Evolutionary conservation across 768 basidiomycete genomes (phyloP).

Genomic region (Podaxis sp.): DNA sequence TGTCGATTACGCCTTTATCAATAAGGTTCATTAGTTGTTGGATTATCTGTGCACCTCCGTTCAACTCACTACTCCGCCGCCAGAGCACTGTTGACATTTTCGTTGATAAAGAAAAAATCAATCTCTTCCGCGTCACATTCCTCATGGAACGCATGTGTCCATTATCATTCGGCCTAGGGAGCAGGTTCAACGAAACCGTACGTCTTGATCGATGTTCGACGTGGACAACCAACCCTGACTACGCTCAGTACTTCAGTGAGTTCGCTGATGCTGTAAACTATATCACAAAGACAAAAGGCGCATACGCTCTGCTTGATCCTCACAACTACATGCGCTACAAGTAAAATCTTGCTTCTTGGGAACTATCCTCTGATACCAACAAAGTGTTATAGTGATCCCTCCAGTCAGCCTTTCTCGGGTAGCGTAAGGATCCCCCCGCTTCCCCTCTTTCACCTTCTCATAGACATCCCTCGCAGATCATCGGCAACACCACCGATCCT

Average conservation of each 20-base stretch:
- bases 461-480: conserved; percentile 31
- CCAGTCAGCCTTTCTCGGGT: conserved; percentile 41
- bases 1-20: conserved; percentile 46
- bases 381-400: conserved; percentile 35
- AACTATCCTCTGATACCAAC: neutral
- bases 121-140: conserved; percentile 50
- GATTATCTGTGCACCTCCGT: neutral
- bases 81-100: conserved; percentile 46
- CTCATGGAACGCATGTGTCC: conserved; percentile 48
- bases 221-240: neutral
- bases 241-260: conserved; percentile 39
- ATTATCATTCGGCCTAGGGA: conserved; percentile 37
- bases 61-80: neutral
- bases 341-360: conserved; percentile 22
- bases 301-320: conserved; percentile 44
- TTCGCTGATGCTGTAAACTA: conserved; percentile 44
- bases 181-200: conserved; percentile 46
- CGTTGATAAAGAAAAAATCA: conserved; percentile 48
- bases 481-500: conserved; percentile 43
- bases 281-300: conserved; percentile 40
- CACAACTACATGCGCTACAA: conserved; percentile 53
- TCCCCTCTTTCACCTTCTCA: neutral
- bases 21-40: conserved; percentile 31
- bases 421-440: conserved; percentile 31
- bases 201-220: neutral